phyloP scores from a whole-genome alignment of 257 asterid species.

The Solanum chilense region DNA sequence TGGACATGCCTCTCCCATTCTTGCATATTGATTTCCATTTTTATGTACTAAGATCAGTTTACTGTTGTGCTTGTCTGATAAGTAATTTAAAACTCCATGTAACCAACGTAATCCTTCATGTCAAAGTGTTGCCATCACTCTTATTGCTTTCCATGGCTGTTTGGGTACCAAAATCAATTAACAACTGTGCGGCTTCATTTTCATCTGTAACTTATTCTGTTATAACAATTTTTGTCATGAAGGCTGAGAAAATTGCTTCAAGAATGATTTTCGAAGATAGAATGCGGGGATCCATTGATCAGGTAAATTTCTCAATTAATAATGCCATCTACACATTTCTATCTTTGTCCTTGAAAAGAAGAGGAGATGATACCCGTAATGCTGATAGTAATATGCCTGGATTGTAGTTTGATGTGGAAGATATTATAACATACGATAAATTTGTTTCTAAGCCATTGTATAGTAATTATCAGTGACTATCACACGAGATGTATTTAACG shows the following conservation, averaged over 20 bases:
- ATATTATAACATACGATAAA: not conserved
- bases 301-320: slow-evolving; percentile 31
- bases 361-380: not conserved
- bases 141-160: not conserved
- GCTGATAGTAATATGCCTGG: not conserved
- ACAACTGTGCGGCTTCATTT: not conserved
- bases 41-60: not conserved
- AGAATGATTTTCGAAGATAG: slow-evolving; percentile 95
- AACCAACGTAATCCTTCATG: not conserved
- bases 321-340: not conserved
- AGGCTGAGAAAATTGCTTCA: slow-evolving; percentile 99
- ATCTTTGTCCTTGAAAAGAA: not conserved
- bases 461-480: not conserved
- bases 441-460: not conserved
- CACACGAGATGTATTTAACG: not conserved
- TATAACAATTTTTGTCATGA: slow-evolving; percentile 2
- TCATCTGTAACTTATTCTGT: not conserved
- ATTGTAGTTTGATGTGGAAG: not conserved
- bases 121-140: not conserved
- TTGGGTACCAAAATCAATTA: not conserved
- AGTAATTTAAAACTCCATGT: not conserved
- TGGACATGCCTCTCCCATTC: not conserved
- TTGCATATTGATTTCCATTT: not conserved
- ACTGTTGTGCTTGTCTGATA: not conserved
- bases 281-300: slow-evolving; percentile 97